Base-by-base conservation (phyloP, 768 basidiomycete genomes). In the Trametes villosa region DNA sequence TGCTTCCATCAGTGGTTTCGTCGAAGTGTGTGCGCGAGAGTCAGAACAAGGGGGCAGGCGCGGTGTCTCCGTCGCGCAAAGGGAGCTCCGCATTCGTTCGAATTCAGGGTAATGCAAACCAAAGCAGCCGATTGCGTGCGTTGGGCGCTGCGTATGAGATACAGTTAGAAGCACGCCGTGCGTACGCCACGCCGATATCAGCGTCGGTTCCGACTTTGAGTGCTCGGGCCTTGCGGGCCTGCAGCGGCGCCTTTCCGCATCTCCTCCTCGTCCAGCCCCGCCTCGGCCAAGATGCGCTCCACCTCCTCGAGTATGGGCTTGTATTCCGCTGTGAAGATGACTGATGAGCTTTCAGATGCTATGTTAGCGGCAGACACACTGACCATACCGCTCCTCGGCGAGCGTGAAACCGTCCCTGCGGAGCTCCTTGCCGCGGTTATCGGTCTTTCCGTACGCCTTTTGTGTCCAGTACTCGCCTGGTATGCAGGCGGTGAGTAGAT, bases 191-290 rank as follows among this genome's bases (percentile, higher is more conserved):
- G n/a, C n/a, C n/a, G 46, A 17, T 30, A 27, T 70, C 63, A 76
- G 33, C 80, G 74, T 27, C 80, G 77, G 62, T 82, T 81, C 2
- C 89, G 78, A 72, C 82, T 90, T 66, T 84, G 79, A 11, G 68
- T 70, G 9, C 63, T 54, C 3, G 62, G 53, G 8, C 78, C 81
- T 29, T 67, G 67, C 15, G 76, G 75, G 4, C 72, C 73, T 15
- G 75, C 81, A 18, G 77, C 80, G 4, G 85, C 86, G 24, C 82
- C 81, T 60, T 76, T 77, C 66, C 79, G 79, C 82, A 92, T 90
- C 67, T 93, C 91, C 22, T 91, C 88, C 61, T 91, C 89, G 59
- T 95, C 91, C 52, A 95, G 72, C 0, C 92, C 94, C 0, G 94
- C 93, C 66, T 92, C 92, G 11, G 82, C 84, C 51, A 94, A 72